Evolutionary conservation across 176 grass and related monocot species (phyloP), one percentile per base, ranked within the genome.

Genomic region (Saccharum officinarum): DNA sequence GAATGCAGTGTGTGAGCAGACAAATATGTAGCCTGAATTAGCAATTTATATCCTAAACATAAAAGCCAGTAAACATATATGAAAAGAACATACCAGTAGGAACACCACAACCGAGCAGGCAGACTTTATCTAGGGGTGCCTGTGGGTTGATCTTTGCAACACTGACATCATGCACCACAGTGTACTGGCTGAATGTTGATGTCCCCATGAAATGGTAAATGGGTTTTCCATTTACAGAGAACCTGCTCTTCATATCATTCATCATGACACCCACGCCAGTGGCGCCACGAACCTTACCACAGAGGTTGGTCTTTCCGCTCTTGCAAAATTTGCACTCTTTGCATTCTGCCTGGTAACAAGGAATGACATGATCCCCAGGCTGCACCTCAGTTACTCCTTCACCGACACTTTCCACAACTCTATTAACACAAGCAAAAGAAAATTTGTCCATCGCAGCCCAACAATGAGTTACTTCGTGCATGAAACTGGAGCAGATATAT

Each of bases 141-240:
- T 96, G 83, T 17, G 88, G 93, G 88, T 82, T 87, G 80, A 99
- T 88, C 86, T 99, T 99, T 36, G 97, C 97, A 73, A 99, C 97
- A 75, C 97, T 99, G 59, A 99, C 97, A 54, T 99, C 93, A 79
- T 99, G 97, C 44, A 99, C 93, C 63, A 99, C 97, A 8, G 97
- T 99, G 77, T 99, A 99, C 74, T 99, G 97, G 71, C 97, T 99
- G 81, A 99, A 99, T 12, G 97, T 99, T 28, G 97, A 99, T 73
- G 97, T 99, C 3, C 97, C 97, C 97, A 99, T 99, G 82, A 99
- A 99, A 91, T 99, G 97, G 79, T 96, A 96, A 44, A 99, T 96
- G 36, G 88, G 86, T 18, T 92, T 99, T 7, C 97, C 93, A 73
- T 96, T 92, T 54, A 99, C 36, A 14, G 93, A 92, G 90, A 99